Conservation (phyloP, 768 basidiomycete species). For the Rickenella mellea region DNA sequence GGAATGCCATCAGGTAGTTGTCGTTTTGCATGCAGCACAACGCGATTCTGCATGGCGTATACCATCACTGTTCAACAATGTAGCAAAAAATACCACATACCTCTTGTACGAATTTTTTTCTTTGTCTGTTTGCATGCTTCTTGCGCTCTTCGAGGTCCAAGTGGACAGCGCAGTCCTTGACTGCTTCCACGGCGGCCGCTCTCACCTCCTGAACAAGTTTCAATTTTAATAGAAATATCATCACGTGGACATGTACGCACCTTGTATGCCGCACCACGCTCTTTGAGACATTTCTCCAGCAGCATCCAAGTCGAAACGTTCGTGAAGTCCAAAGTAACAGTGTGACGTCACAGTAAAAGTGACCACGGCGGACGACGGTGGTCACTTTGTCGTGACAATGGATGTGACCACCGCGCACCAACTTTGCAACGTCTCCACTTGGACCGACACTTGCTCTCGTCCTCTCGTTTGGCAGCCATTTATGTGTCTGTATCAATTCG, state of each 20-base stretch:
- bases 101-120: slow-evolving; percentile 87
- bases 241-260: slow-evolving; percentile 26
- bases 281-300: slow-evolving; percentile 58
- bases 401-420: no score
- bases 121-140: slow-evolving; percentile 71
- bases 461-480: no score
- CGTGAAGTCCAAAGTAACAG: no score
- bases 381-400: no score
- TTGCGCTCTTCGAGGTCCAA: slow-evolving; percentile 77
- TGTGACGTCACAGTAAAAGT: no score
- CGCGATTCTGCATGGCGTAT: slow-evolving; percentile 56
- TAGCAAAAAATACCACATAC: no score
- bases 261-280: slow-evolving; percentile 61
- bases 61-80: neutral
- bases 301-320: no score
- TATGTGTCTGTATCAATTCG: no score
- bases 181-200: slow-evolving; percentile 53
- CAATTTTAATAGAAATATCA: slow-evolving; percentile 3
- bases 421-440: no score
- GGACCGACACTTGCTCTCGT: no score
- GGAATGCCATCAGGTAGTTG: slow-evolving; percentile 97
- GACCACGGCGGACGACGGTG: no score
- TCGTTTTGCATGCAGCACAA: slow-evolving; percentile 92
- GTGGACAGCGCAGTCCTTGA: slow-evolving; percentile 72
- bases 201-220: slow-evolving; percentile 58